These are phyloP conservation scores for Medicago arabica DNA, from an alignment of 306 rosid genomes.

Conservation along the genomic window DNA sequence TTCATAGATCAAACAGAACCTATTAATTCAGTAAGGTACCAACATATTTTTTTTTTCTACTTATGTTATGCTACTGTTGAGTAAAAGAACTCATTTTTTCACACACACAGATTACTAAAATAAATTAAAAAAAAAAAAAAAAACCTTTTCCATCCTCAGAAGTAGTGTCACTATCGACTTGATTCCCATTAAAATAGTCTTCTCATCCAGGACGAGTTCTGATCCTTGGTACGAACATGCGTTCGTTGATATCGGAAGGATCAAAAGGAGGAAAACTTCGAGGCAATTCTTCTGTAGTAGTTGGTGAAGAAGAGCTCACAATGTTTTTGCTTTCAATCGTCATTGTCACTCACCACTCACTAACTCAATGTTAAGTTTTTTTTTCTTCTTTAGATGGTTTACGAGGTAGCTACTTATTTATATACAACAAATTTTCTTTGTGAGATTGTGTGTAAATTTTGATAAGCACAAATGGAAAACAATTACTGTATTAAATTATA, in stretches of 20 bases:
- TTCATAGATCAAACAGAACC: conserved; percentile 27
- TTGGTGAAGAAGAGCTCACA: neutral
- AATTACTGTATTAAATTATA: neutral
- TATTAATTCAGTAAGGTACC: neutral
- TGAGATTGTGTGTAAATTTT: neutral
- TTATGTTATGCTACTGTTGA: too few species aligned
- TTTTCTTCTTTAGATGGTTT: neutral
- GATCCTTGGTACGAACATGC: neutral
- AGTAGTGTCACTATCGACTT: neutral
- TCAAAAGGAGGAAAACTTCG: neutral
- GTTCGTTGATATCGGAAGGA: neutral
- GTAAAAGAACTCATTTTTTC: neutral
- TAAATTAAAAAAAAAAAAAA: neutral
- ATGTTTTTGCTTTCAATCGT: neutral
- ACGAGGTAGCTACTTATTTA: neutral
- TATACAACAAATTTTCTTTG: neutral
- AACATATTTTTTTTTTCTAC: too few species aligned
- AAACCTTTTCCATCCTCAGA: neutral
- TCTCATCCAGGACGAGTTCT: too few species aligned
- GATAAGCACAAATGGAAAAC: conserved; percentile 10
- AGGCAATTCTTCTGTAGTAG: neutral
- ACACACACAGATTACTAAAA: neutral
- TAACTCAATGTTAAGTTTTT: too few species aligned
- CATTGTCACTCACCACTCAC: neutral
- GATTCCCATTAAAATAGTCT: neutral